Evolutionary conservation across 306 rosid species (phyloP).

Genomic region (Cicer chorassanicum): DNA sequence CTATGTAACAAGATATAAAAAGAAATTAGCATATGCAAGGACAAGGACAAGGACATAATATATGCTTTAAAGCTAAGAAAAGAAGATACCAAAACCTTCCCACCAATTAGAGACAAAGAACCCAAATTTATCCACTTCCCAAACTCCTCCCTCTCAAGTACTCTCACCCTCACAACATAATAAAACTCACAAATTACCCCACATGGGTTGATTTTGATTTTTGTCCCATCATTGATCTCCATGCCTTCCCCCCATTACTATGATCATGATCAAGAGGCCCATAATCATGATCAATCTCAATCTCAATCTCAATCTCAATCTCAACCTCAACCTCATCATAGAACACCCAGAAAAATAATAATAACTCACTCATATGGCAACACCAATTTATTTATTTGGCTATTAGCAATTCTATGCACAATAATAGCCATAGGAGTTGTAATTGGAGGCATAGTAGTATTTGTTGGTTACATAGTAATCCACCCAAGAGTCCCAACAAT

Average conservation of each 20-base stretch:
- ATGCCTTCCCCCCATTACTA: conserved; percentile 43
- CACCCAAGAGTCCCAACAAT: conserved; percentile 81
- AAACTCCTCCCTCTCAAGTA: conserved; percentile 34
- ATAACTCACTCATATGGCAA: background rate
- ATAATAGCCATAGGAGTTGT: conserved; percentile 61
- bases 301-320: background rate
- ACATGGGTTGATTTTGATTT: conserved; percentile 30
- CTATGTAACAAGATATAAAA: background rate
- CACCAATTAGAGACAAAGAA: conserved; percentile 56
- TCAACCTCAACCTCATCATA: background rate
- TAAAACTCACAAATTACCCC: conserved; percentile 36
- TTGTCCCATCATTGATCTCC: conserved; percentile 20
- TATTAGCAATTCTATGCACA: conserved; percentile 67
- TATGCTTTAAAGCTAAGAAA: conserved; percentile 68
- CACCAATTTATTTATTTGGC: conserved; percentile 72
- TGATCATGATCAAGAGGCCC: background rate
- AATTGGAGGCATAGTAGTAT: conserved; percentile 57
- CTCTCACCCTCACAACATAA: conserved; percentile 28
- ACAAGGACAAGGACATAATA: background rate
- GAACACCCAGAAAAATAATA: background rate
- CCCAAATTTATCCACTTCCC: conserved; percentile 45
- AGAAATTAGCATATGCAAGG: background rate
- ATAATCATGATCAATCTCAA: background rate
- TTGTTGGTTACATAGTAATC: conserved; percentile 64
- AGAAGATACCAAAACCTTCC: conserved; percentile 94